Conservation (phyloP, 257 asterid species). For the Scutellaria baicalensis region DNA sequence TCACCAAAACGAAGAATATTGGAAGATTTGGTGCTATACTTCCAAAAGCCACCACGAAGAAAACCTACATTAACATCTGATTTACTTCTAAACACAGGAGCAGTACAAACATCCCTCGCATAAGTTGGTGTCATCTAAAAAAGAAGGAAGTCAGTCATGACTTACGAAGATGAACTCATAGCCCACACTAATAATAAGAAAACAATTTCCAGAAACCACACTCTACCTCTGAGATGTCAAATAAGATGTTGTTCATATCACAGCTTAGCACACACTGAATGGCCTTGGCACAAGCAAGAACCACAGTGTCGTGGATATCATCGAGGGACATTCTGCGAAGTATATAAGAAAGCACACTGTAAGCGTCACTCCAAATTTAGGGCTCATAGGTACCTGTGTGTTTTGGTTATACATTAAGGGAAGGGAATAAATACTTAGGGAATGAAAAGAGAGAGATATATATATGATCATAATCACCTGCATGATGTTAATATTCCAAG, state of each 20-base stretch:
- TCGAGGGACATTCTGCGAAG: slow-evolving; percentile 71
- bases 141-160: slow-evolving; percentile 2
- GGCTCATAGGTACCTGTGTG: background rate
- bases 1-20: slow-evolving; percentile 41
- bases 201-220: slow-evolving; percentile 1
- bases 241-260: slow-evolving; percentile 53
- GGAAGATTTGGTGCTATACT: slow-evolving; percentile 80
- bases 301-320: slow-evolving; percentile 79
- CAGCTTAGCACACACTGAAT: slow-evolving; percentile 63
- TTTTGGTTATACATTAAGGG: background rate
- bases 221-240: slow-evolving; percentile 68
- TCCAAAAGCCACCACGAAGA: slow-evolving; percentile 97
- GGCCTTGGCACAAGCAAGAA: slow-evolving; percentile 79
- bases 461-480: background rate
- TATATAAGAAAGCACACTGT: slow-evolving; percentile 6
- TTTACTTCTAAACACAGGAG: slow-evolving; percentile 90
- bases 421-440: background rate
- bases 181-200: slow-evolving; percentile 1
- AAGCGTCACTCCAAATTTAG: slow-evolving; percentile 1
- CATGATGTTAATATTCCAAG: background rate
- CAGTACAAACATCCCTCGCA: slow-evolving; percentile 49
- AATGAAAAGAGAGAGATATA: background rate
- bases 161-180: slow-evolving; percentile 13
- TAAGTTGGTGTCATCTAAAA: slow-evolving; percentile 54
- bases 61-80: slow-evolving; percentile 72